These are phyloP conservation scores for Vigna trinervia DNA, from an alignment of 306 rosid genomes.

Conservation along the genomic window DNA sequence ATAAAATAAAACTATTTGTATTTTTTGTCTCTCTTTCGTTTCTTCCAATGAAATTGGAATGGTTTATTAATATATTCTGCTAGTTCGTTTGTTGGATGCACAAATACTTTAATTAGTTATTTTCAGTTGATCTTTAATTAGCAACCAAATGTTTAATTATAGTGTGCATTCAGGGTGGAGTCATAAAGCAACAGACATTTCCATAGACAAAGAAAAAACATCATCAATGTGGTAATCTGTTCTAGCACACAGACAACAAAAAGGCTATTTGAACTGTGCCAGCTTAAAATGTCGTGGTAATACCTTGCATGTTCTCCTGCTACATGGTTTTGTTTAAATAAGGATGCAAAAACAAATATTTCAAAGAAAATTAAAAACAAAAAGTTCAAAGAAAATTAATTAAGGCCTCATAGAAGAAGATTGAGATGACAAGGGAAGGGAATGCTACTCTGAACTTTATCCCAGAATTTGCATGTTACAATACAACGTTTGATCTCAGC, in stretches of 20 bases:
- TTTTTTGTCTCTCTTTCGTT: no score
- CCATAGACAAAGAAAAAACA: not conserved
- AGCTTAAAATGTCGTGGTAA: not conserved
- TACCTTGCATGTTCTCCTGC: not conserved
- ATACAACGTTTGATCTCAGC: not conserved
- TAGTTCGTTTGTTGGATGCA: not conserved
- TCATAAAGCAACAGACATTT: not conserved
- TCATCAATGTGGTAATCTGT: not conserved
- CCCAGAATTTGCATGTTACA: constrained; percentile 22
- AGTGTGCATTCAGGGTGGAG: not conserved
- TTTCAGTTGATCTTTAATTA: not conserved
- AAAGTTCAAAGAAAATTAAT: no score
- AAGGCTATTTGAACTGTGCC: not conserved
- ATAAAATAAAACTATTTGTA: no score
- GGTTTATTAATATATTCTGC: no score
- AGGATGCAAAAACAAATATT: no score
- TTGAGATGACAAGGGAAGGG: not conserved
- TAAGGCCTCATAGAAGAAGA: not conserved
- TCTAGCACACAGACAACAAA: not conserved
- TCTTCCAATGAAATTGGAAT: no score
- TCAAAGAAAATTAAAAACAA: no score
- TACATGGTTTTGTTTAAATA: not conserved
- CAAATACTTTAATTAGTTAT: not conserved
- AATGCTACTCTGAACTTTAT: not conserved
- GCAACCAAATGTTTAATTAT: constrained; percentile 4